Evolutionary conservation across 768 basidiomycete species (phyloP).

Genomic region (Kwoniella mangroviensis): DNA sequence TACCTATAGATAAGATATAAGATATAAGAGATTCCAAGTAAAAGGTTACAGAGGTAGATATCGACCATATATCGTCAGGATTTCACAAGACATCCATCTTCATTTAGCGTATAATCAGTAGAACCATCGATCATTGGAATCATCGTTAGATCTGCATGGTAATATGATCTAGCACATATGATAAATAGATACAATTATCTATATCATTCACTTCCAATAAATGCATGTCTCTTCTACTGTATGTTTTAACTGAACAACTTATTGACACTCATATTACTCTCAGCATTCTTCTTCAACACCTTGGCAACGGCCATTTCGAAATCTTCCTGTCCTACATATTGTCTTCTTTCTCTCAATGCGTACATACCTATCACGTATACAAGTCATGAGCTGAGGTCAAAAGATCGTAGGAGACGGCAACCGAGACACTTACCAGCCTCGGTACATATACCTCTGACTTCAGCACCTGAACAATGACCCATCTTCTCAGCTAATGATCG

Average conservation of each 20-base stretch:
- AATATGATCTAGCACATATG: not conserved
- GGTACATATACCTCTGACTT: conserved; percentile 95
- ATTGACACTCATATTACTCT: conserved; percentile 89
- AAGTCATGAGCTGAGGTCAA: no score
- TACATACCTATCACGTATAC: no score
- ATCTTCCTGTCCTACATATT: conserved; percentile 97
- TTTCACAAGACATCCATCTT: no score
- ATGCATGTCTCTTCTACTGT: not conserved
- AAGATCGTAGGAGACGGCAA: no score
- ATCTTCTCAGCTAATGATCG: conserved; percentile 96
- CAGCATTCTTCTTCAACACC: conserved; percentile 95
- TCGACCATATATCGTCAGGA: no score
- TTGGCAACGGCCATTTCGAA: conserved; percentile 99
- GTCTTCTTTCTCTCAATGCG: conserved; percentile 88
- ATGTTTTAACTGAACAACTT: conserved; percentile 74
- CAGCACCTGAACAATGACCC: conserved; percentile 97
- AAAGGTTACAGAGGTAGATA: no score
- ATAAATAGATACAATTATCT: conserved; percentile 5
- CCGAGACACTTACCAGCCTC: conserved; percentile 75
- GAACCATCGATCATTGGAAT: no score
- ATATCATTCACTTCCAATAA: not conserved
- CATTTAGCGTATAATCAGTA: no score
- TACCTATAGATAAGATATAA: not conserved
- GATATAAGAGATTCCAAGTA: no score
- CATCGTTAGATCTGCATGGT: no score